Conservation (phyloP, 2,329 filamentous ascomycete genomes). For the Dissoconium aciculare region DNA sequence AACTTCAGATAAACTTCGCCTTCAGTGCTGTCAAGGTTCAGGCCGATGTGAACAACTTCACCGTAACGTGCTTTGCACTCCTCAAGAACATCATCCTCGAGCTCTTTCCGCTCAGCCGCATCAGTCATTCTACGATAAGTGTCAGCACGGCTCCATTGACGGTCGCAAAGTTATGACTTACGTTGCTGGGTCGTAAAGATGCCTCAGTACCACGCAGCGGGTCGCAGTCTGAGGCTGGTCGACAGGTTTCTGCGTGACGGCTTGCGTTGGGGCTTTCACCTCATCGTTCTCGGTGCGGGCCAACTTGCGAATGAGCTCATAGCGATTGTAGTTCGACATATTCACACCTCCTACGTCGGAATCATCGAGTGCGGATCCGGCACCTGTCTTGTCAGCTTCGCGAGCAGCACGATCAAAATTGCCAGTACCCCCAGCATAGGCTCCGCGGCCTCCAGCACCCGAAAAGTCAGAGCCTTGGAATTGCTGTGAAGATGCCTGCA, state of each 20-base stretch:
- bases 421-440: constrained; percentile 57
- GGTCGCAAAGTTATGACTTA: constrained; percentile 39
- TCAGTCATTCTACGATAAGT: constrained; percentile 59
- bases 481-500: constrained; percentile 54
- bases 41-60: constrained; percentile 78
- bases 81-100: constrained; percentile 81
- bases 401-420: constrained; percentile 82
- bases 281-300: constrained; percentile 81
- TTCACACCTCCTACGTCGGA: constrained; percentile 96
- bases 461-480: constrained; percentile 62
- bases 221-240: constrained; percentile 85
- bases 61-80: constrained; percentile 95
- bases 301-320: constrained; percentile 96
- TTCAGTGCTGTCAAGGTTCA: constrained; percentile 75
- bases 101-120: constrained; percentile 66
- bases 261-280: constrained; percentile 40
- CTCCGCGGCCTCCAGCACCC: constrained; percentile 72
- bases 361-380: constrained; percentile 89
- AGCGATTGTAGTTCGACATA: constrained; percentile 98
- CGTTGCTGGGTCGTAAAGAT: constrained; percentile 88
- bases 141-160: constrained; percentile 6
- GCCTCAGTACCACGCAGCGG: constrained; percentile 83
- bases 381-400: constrained; percentile 71
- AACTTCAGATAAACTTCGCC: constrained; percentile 99
- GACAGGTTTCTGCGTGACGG: constrained; percentile 44